Evolutionary conservation across 768 basidiomycete species (phyloP), one percentile per base, ranked within the genome.

Genomic region (Leccinum aurantiacum): DNA sequence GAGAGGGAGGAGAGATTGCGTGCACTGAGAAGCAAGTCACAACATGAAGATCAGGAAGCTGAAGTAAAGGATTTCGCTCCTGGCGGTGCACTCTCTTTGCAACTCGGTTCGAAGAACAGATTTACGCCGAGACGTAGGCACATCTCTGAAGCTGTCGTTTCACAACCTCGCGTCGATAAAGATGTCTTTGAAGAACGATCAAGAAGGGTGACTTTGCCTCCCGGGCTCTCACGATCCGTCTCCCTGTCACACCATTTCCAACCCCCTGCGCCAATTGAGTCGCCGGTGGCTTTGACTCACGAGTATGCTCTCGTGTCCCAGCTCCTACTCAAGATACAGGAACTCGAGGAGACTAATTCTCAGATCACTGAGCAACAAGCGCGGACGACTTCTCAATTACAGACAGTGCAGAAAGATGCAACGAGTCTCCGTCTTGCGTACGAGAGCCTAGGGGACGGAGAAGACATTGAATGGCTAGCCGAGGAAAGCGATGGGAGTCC

Each of bases 301-400:
- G 77, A 87, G 72, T 84, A 79, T 63, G 76, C 72, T 63, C 78
- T 93, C 55, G 82, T 93, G n/a, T 77, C 84, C 10, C 87, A 90
- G 69, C 82, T 93, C 7, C 74, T 92, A 47, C 68, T 76, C 15
- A 93, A 93, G 75, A 89, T 93, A 54, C 78, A 81, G 51, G 91
- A 93, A 69, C 79, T 93, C 1, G 90, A 93, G 67, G 81, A 85
- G 41, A 83, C 89, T 3, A 93, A 93, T 64, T 62, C 75, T 7
- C 81, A 83, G 57, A 91, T 93, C 46, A 76, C 84, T 22, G 76
- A 80, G 58, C 84, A 89, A 62, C 91, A 93, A 68, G 72, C 71
- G 1, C 80, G 83, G 64, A 91, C 90, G 0, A 74, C 80, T 6
- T 76, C 76, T 41, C 84, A 86, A 60, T 76, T 92, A 27, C 81